Percentiles rank a stretch among this genome's conserved stretches.
These are phyloP conservation scores for Coix lacrymajobi DNA, from an alignment of 176 grass and related monocot genomes.

Conservation along the genomic window DNA sequence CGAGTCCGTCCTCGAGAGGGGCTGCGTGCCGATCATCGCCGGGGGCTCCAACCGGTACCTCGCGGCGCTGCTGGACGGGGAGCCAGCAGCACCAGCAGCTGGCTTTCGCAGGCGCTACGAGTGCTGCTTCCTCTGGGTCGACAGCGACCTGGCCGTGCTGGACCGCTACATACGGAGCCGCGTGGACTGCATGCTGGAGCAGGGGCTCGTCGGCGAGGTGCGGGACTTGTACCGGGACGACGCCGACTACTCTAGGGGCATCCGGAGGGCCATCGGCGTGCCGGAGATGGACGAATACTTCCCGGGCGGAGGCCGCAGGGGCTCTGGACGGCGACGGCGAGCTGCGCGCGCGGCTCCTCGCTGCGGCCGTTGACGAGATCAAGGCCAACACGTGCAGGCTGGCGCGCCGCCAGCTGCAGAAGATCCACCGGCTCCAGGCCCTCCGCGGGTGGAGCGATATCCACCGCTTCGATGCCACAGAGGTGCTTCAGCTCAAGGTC, in stretches of 20 bases:
- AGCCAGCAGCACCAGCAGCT: neutral
- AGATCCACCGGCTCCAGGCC: slow-evolving; percentile 55
- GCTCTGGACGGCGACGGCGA: slow-evolving; percentile 13
- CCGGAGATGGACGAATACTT: slow-evolving; percentile 79
- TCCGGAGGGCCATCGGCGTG: slow-evolving; percentile 76
- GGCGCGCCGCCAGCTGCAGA: slow-evolving; percentile 57
- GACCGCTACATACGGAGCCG: slow-evolving; percentile 50
- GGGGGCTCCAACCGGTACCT: slow-evolving; percentile 90
- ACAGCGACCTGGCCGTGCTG: slow-evolving; percentile 55
- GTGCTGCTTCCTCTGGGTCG: slow-evolving; percentile 90
- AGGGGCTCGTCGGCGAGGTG: slow-evolving; percentile 72
- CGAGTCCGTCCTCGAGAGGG: neutral
- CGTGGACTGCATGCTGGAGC: slow-evolving; percentile 60
- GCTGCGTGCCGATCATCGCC: slow-evolving; percentile 56
- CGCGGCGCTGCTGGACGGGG: slow-evolving; percentile 68
- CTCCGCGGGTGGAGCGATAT: neutral
- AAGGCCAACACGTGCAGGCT: slow-evolving; percentile 76
- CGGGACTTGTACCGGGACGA: slow-evolving; percentile 41
- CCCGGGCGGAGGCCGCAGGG: slow-evolving; percentile 16
- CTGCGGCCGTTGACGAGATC: slow-evolving; percentile 59
- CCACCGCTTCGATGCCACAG: neutral
- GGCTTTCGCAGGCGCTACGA: slow-evolving; percentile 53
- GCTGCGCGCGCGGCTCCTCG: slow-evolving; percentile 30
- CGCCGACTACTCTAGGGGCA: slow-evolving; percentile 64
- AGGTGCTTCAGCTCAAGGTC: neutral